These are phyloP conservation scores for Dichotomocladium elegans DNA, from an alignment of 371 early-diverging fungal genomes.

Conservation along the genomic window DNA sequence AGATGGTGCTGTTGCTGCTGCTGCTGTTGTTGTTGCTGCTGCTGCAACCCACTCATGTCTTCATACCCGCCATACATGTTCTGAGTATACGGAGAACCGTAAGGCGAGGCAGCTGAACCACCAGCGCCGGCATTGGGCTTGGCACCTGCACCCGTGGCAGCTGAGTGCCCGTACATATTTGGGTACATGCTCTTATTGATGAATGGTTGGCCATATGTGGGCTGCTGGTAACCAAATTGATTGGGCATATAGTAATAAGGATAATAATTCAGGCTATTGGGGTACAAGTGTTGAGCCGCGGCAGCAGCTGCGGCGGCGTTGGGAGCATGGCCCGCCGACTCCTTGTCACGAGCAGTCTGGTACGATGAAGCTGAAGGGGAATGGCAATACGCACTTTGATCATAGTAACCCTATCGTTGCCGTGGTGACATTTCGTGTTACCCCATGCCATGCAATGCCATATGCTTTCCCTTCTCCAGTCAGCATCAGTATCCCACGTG, in stretches of 20 bases:
- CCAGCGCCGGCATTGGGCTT: constrained; percentile 28
- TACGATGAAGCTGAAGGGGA: constrained; percentile 41
- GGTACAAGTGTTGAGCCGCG: constrained; percentile 32
- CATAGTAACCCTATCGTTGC: constrained; percentile 62
- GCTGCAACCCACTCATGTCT: constrained; percentile 30
- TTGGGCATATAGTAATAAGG: constrained; percentile 75
- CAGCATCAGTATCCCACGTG: too few species aligned
- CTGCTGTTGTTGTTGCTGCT: too few species aligned
- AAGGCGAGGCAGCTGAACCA: constrained; percentile 23
- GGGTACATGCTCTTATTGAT: constrained; percentile 84
- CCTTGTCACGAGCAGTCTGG: constrained; percentile 29
- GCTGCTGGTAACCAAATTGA: constrained; percentile 69
- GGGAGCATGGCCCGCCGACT: constrained; percentile 21
- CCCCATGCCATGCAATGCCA: neutral
- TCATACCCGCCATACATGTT: constrained; percentile 50
- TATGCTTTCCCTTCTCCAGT: constrained; percentile 15
- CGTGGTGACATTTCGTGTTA: neutral
- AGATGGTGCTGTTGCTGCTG: constrained; percentile 35
- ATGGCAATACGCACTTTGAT: constrained; percentile 42
- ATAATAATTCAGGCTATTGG: constrained; percentile 56
- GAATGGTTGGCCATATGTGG: constrained; percentile 79
- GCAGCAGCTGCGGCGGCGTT: constrained; percentile 18
- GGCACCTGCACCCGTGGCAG: too few species aligned
- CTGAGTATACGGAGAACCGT: constrained; percentile 38
- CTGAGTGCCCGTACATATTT: constrained; percentile 51